These are phyloP conservation scores for Kockiozyma suomiensis DNA, from an alignment of 805 yeast species.

Conservation along the genomic window DNA sequence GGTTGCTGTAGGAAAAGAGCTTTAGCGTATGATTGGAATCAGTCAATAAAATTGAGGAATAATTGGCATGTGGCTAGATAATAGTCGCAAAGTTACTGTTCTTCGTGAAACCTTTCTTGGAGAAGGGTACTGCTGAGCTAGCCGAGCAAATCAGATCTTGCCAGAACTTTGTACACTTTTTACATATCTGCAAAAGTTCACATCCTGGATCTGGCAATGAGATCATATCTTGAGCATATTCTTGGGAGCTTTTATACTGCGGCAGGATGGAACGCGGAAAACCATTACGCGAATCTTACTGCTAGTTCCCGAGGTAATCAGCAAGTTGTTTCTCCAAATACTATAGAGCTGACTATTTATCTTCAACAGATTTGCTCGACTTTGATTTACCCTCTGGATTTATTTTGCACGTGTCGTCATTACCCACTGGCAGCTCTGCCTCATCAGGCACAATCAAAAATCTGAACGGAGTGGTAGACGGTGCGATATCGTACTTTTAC, in stretches of 20 bases:
- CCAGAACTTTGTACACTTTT: no score
- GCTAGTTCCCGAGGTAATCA: conserved; percentile 60
- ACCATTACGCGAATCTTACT: conserved; percentile 72
- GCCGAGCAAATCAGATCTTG: neutral
- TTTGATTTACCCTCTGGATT: conserved; percentile 72
- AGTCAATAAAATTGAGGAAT: no score
- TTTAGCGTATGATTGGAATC: no score
- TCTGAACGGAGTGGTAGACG: conserved; percentile 55
- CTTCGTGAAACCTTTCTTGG: no score
- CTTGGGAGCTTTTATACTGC: conserved; percentile 68
- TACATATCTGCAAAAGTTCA: no score
- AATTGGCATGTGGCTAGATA: no score
- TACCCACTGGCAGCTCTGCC: conserved; percentile 68
- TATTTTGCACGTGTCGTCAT: conserved; percentile 67
- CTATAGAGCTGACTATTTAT: no score
- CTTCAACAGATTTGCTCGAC: conserved; percentile 55
- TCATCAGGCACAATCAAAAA: conserved; percentile 62
- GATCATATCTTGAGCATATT: conserved; percentile 84
- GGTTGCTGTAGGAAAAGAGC: neutral
- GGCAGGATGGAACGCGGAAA: conserved; percentile 79
- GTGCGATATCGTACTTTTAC: conserved; percentile 81
- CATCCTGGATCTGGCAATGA: conserved; percentile 50
- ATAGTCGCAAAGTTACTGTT: no score
- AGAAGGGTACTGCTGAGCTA: no score
- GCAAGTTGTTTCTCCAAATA: neutral